A percentile compares a stretch with the other conserved stretches of the same genome.
phyloP scores from a whole-genome alignment of 139 green algal genomes.

The Bryopsis sp. region DNA sequence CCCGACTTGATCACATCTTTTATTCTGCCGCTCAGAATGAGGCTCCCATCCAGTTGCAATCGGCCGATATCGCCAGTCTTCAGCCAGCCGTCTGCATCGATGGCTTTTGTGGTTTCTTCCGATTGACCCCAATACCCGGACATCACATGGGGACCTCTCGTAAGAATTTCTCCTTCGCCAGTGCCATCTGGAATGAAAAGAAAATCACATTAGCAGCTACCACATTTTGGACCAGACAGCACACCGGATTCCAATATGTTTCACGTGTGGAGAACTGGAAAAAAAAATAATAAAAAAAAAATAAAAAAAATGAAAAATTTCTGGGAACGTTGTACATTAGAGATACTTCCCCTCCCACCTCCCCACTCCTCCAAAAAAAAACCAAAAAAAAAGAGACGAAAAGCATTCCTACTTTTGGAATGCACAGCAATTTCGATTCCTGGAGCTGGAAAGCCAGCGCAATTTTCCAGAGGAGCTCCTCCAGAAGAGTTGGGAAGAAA shows the following conservation, averaged over 20 bases:
- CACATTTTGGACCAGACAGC: neutral
- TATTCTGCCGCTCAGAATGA: conserved; percentile 71
- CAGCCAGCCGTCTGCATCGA: conserved; percentile 54
- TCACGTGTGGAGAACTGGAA: too few species aligned
- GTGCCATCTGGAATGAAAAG: conserved; percentile 4
- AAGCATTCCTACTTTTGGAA: neutral
- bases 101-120: conserved; percentile 31
- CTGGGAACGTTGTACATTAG: too few species aligned
- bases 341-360: too few species aligned
- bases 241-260: too few species aligned
- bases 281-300: too few species aligned
- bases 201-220: neutral
- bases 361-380: too few species aligned
- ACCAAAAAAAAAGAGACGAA: neutral
- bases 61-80: conserved; percentile 67
- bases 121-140: conserved; percentile 56
- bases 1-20: conserved; percentile 89
- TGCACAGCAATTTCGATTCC: neutral
- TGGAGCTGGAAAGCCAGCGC: neutral
- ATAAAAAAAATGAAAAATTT: too few species aligned
- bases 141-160: conserved; percentile 65
- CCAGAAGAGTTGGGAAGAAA: neutral
- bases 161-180: conserved; percentile 56
- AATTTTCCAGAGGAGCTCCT: neutral
- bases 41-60: conserved; percentile 32